A percentile compares a stretch with the other conserved stretches of the same genome.
Evolutionary conservation across 768 basidiomycete species (phyloP).

Genomic region (Termitomyces bulborhizus): DNA sequence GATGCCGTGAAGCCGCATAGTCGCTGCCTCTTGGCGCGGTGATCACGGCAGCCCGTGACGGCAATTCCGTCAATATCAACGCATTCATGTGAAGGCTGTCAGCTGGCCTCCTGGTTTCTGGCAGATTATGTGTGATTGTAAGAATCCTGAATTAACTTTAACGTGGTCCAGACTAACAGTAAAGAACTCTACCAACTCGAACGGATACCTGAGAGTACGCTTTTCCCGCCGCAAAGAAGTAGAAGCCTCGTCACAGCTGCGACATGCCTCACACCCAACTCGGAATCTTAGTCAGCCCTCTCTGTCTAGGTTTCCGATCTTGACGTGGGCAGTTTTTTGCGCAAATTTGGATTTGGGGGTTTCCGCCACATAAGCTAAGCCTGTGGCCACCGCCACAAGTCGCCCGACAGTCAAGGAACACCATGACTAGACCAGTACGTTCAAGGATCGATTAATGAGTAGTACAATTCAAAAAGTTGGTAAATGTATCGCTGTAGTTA

Average conservation of each 20-base stretch:
- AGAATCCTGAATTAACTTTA: background rate
- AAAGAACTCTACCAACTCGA: background rate
- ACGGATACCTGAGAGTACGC: background rate
- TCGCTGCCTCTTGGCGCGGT: background rate
- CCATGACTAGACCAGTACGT: background rate
- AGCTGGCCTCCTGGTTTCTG: background rate
- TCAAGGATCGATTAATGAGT: background rate
- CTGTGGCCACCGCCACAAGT: background rate
- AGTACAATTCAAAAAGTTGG: background rate
- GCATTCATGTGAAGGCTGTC: background rate
- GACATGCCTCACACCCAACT: background rate
- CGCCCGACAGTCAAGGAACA: background rate
- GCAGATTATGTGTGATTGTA: too few species aligned
- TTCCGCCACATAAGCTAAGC: background rate
- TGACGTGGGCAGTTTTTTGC: background rate
- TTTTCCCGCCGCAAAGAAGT: background rate
- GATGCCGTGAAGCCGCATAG: too few species aligned
- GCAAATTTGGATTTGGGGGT: background rate
- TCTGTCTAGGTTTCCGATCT: background rate
- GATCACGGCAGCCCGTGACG: background rate
- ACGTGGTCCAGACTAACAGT: background rate
- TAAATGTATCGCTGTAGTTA: conserved; percentile 4
- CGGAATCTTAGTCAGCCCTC: background rate
- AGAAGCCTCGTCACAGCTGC: background rate
- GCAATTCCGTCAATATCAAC: background rate